phyloP scores from a whole-genome alignment of 2,329 filamentous ascomycete genomes.

The Claviceps lovelessii region DNA sequence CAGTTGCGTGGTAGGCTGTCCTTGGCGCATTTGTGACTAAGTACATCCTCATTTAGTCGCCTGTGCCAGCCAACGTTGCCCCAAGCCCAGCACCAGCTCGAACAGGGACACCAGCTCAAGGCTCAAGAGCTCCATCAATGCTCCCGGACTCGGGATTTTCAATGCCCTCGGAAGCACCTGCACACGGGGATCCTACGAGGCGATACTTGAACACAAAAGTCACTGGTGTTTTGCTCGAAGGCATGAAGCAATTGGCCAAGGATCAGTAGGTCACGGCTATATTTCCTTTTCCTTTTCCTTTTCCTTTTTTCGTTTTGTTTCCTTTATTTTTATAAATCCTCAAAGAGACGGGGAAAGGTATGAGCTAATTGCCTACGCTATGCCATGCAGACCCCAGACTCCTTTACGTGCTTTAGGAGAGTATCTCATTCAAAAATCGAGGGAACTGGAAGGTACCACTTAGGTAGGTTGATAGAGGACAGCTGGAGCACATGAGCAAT shows the following conservation, averaged over 20 bases:
- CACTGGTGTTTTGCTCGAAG: slow-evolving; percentile 53
- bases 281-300: neutral
- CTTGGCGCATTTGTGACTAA: neutral
- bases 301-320: no score
- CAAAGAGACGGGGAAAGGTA: neutral
- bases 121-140: slow-evolving; percentile 41
- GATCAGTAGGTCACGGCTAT: slow-evolving; percentile 46
- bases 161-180: slow-evolving; percentile 45
- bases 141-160: slow-evolving; percentile 38
- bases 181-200: slow-evolving; percentile 54
- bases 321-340: no score
- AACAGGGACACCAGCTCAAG: slow-evolving; percentile 34
- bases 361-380: neutral
- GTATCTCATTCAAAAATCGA: slow-evolving; percentile 53
- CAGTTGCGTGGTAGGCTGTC: neutral
- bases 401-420: slow-evolving; percentile 57
- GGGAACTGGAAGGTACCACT: slow-evolving; percentile 39
- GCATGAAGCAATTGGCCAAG: slow-evolving; percentile 58
- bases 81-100: slow-evolving; percentile 29
- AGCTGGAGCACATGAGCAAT: neutral
- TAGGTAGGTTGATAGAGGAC: neutral
- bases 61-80: slow-evolving; percentile 21
- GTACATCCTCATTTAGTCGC: slow-evolving; percentile 15
- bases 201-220: slow-evolving; percentile 60
- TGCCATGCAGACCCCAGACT: slow-evolving; percentile 41